Base-by-base conservation (phyloP, 805 yeast species). In the Jamesozyma piceae region DNA sequence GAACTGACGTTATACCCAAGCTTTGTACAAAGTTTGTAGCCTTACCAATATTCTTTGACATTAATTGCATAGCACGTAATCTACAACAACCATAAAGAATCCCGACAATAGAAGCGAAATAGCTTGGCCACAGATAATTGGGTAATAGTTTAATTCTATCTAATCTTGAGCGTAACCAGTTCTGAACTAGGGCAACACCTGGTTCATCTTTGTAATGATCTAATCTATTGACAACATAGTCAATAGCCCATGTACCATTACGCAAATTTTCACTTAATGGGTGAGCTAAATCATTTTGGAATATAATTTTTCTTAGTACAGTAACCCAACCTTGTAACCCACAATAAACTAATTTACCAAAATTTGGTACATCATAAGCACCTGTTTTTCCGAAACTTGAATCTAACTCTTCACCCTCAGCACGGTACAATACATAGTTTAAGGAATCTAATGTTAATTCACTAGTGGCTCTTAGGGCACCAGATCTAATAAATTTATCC, bases 291-390 rank as follows among this genome's bases (percentile, higher is more conserved):
- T 89, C 79, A 55, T 90, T 90, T 33, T 67, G 64, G 57, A 71
- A 68, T 20, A 88, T 79, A 2, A 87, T 73, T 24, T 67, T 59
- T 43, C 75, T 72, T 49, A 90, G 62, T 1, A 78, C 80, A 0
- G 86, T 69, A 37, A 79, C 75, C 95, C 95, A 90, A 1, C 98
- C 97, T 61, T 87, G 94, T 19, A 92, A 66, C 10, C 98, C 98
- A 33, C 95, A 89, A 62, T 86, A 90, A 0, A 78, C 82, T 37
- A 89, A 66, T 14, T 68, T 67, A 0, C 97, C 97, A 60, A 73
- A 67, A 26, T 72, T 68, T 1, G 97, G 97, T 37, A 90, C 70
- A 38, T 64, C 60, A 63, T 92, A 90, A 0, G 75, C 75, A 9
- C 96, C 95, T 36, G 73, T 80, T 8, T 61, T 52, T 5, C 95